Base-by-base conservation (phyloP, 257 asterid species). In the Paraleonurus japonicus region DNA sequence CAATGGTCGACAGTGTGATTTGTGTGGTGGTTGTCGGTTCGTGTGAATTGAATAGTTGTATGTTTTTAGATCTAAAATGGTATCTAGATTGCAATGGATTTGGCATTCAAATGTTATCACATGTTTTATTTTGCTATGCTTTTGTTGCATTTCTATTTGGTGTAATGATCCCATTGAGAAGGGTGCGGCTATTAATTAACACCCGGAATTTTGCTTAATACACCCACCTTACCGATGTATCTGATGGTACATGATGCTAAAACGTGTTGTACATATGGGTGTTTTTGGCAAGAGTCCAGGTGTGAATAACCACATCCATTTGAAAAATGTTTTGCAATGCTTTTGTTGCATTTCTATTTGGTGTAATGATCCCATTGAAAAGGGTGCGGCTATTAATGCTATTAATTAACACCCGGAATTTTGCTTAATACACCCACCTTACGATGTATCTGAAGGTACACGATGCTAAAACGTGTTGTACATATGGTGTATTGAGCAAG, bases 1-100 rank as follows among this genome's bases (percentile, higher is more conserved):
- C 13, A 50, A 33, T 50, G 47, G 72, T 35, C 4, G 37, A 4
- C 45, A 61, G 28, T 55, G 23, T 32, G 65, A 79, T 50, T 69
- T 63, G 26, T 70, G 66, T 65, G 61, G 58, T 57, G 55, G 63
- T 65, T 70, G 19, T 61, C 13, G 22, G 69, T 66, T 74, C n/a
- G 43, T 43, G 37, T 45, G 24, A 17, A 12, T 35, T 51, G 16
- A 66, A 45, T 62, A 16, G 16, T 64, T 61, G 1, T 62, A 41
- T n/a, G 39, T 57, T 10, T 50, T 9, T 67, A 62, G 24, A 6
- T 26, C 33, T n/a, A 47, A 57, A 58, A 10, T 26, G 66, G 59
- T 58, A 20, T 23, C 35, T 37, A 37, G 63, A 32, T 30, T 54
- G 28, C 2, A 9, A 69, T 15, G 57, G 15, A 22, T 33, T 10